A percentile compares a stretch with the other conserved stretches of the same genome.
These are phyloP conservation scores for Aspergillus amoenus DNA, from an alignment of 2,329 filamentous ascomycete genomes.

Conservation along the genomic window DNA sequence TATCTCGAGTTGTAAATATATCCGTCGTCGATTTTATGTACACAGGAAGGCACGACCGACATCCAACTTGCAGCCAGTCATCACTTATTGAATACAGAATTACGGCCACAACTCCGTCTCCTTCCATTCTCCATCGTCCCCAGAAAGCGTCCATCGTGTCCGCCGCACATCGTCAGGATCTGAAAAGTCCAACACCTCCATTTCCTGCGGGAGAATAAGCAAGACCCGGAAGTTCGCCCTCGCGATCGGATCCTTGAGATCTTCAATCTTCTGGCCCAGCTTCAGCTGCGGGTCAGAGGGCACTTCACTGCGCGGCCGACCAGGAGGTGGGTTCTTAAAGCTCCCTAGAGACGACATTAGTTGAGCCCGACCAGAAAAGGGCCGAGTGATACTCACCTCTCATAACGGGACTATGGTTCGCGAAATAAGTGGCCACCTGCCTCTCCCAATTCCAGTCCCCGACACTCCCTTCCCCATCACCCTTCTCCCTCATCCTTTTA, in stretches of 20 bases:
- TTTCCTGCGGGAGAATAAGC: conserved; percentile 76
- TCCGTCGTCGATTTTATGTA: background rate
- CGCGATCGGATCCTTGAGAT: conserved; percentile 68
- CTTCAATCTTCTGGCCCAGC: conserved; percentile 65
- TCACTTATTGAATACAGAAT: conserved; percentile 5
- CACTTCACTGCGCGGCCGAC: conserved; percentile 57
- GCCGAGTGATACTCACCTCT: conserved; percentile 52
- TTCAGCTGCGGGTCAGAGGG: conserved; percentile 46
- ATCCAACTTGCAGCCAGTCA: no score
- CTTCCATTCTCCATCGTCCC: conserved; percentile 57
- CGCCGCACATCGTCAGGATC: conserved; percentile 63
- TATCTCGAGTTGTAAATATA: background rate
- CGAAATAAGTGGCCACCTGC: conserved; percentile 85
- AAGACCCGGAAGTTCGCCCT: conserved; percentile 80
- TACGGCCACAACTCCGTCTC: conserved; percentile 68
- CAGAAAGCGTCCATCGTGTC: conserved; percentile 65
- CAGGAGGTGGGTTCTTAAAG: conserved; percentile 72
- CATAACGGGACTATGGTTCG: conserved; percentile 79
- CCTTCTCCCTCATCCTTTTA: conserved; percentile 32
- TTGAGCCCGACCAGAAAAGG: background rate
- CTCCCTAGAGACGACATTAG: conserved; percentile 48
- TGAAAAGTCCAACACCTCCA: conserved; percentile 72
- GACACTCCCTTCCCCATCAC: conserved; percentile 35
- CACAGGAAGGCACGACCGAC: background rate
- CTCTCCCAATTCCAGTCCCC: conserved; percentile 71